Conservation (phyloP, 805 yeast genomes). For the Metschnikowia arizonensis region DNA sequence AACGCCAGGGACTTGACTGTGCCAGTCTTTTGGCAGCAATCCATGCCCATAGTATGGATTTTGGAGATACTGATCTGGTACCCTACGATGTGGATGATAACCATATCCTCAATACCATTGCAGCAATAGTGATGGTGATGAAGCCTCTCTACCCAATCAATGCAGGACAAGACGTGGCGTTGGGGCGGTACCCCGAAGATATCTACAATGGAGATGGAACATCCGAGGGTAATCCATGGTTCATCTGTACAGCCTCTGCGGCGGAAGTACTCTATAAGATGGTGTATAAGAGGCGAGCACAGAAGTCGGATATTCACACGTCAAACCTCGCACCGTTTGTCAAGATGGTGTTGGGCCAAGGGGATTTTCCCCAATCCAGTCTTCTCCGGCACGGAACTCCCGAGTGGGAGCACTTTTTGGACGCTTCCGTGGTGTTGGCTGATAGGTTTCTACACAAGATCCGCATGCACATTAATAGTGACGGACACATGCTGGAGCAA, state of each 20-base stretch:
- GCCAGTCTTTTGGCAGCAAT: slow-evolving; percentile 60
- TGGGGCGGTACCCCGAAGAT: slow-evolving; percentile 94
- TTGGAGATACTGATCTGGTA: slow-evolving; percentile 29
- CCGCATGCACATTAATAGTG: slow-evolving; percentile 52
- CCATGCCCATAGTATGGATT: slow-evolving; percentile 43
- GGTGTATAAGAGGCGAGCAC: slow-evolving; percentile 41
- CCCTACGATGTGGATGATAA: slow-evolving; percentile 64
- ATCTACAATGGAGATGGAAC: slow-evolving; percentile 70
- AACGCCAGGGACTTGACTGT: slow-evolving; percentile 72
- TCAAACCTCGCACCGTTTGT: slow-evolving; percentile 23
- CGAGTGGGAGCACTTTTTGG: slow-evolving; percentile 45
- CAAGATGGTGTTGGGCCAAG: no score
- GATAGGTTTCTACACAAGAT: slow-evolving; percentile 64
- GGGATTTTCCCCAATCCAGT: no score
- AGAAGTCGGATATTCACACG: slow-evolving; percentile 39
- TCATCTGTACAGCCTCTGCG: slow-evolving; percentile 69
- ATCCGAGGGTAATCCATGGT: slow-evolving; percentile 92
- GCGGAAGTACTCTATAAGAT: slow-evolving; percentile 58
- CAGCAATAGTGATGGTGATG: slow-evolving; percentile 64
- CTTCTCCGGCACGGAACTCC: slow-evolving; percentile 35
- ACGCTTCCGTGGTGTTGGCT: slow-evolving; percentile 49
- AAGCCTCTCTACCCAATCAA: slow-evolving; percentile 74
- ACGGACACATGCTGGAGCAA: slow-evolving; percentile 84
- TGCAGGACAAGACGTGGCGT: slow-evolving; percentile 54
- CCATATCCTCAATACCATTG: slow-evolving; percentile 58